Conservation (phyloP, 768 basidiomycete species). For the Glaciozyma martinii region DNA sequence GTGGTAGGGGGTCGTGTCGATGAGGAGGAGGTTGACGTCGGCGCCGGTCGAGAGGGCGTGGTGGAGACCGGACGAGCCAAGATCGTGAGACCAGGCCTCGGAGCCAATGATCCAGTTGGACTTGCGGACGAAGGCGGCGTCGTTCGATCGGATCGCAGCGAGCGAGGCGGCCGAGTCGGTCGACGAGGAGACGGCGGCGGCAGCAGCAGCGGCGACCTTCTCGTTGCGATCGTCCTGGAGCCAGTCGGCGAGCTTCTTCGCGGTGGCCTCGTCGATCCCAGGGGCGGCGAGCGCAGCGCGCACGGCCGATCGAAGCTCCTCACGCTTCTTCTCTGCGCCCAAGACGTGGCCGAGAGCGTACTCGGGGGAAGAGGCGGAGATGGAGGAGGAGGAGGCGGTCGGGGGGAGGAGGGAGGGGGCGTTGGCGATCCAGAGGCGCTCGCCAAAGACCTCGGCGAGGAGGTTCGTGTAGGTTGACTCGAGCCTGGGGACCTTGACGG, state of each 20-base stretch:
- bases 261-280: constrained; percentile 39
- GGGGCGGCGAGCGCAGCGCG: constrained; percentile 52
- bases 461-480: constrained; percentile 88
- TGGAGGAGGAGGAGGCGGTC: constrained; percentile 8
- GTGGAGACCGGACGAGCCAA: constrained; percentile 89
- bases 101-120: constrained; percentile 97
- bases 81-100: constrained; percentile 95
- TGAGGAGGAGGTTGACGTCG: constrained; percentile 88
- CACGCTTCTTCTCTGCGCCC: constrained; percentile 67
- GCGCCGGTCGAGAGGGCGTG: constrained; percentile 84
- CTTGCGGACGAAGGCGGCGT: constrained; percentile 54
- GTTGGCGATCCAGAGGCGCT: constrained; percentile 75
- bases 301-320: constrained; percentile 56
- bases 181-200: constrained; percentile 19
- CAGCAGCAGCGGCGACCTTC: constrained; percentile 22
- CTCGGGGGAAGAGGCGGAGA: constrained; percentile 74
- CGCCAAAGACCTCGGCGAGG: constrained; percentile 66
- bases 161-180: constrained; percentile 40
- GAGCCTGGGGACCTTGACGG: constrained; percentile 66
- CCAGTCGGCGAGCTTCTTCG: constrained; percentile 60
- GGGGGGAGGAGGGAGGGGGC: constrained; percentile 56
- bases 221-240: constrained; percentile 46
- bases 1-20: constrained; percentile 79
- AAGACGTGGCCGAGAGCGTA: constrained; percentile 87
- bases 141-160: constrained; percentile 49